Evolutionary conservation across 495 filamentous ascomycete species (phyloP).

Genomic region (Neurospora sp.): DNA sequence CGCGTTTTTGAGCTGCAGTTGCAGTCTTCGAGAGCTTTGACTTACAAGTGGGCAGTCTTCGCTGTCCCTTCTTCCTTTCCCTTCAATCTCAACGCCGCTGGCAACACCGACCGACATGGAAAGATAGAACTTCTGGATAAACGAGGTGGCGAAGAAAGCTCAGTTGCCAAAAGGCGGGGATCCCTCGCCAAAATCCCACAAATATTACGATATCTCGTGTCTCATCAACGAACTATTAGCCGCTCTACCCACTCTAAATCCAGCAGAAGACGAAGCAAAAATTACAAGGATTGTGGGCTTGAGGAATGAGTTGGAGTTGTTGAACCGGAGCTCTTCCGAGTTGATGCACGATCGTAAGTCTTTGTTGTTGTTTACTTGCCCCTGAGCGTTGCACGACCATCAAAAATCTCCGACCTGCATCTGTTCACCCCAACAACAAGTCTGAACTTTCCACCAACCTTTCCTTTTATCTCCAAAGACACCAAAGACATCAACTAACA

Average conservation of each 20-base stretch:
- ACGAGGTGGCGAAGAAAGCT: too few species aligned
- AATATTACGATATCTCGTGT: too few species aligned
- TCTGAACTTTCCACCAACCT: neutral
- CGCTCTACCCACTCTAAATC: neutral
- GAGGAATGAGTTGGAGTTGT: neutral
- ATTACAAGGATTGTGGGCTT: neutral
- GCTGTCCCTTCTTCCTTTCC: too few species aligned
- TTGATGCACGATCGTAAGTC: neutral
- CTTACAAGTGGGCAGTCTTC: too few species aligned
- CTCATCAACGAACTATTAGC: too few species aligned
- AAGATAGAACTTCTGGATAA: too few species aligned
- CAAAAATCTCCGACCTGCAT: neutral
- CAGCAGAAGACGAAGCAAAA: neutral
- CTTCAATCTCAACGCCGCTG: too few species aligned
- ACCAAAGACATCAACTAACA: neutral
- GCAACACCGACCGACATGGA: too few species aligned
- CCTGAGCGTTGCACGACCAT: neutral
- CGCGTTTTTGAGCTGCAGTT: too few species aligned
- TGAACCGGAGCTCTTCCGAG: neutral
- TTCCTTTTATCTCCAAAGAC: neutral
- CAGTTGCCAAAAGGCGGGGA: too few species aligned
- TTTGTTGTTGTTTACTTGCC: neutral
- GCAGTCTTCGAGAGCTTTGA: too few species aligned
- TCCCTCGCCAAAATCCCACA: too few species aligned
- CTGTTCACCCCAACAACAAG: neutral